Conservation (phyloP, 495 filamentous ascomycete species). For the Penicillium pancosmium region DNA sequence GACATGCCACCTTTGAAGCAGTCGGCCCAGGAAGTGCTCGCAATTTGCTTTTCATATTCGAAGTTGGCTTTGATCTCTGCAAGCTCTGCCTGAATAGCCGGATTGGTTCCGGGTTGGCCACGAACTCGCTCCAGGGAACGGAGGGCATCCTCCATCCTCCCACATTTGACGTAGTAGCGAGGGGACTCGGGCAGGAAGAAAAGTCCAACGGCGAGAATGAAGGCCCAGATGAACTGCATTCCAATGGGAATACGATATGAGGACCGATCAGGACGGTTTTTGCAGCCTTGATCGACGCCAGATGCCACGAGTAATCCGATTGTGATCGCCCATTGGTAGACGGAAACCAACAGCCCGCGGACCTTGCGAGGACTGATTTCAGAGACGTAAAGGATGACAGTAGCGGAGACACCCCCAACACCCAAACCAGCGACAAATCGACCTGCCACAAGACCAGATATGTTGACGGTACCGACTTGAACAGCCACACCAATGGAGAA, state of each 20-base stretch:
- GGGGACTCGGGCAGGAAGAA: conserved; percentile 76
- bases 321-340: conserved; percentile 71
- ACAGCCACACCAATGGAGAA: conserved; percentile 65
- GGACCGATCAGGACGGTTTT: conserved; percentile 56
- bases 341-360: conserved; percentile 66
- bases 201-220: conserved; percentile 65
- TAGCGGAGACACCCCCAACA: conserved; percentile 72
- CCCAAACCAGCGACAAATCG: conserved; percentile 72
- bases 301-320: conserved; percentile 72
- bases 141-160: conserved; percentile 37
- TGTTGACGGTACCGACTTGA: conserved; percentile 52
- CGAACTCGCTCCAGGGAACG: conserved; percentile 45
- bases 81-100: conserved; percentile 67
- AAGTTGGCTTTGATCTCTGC: conserved; percentile 74
- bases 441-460: conserved; percentile 62
- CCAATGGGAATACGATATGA: conserved; percentile 72
- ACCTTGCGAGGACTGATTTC: conserved; percentile 62
- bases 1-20: conserved; percentile 65
- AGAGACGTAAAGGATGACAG: conserved; percentile 73
- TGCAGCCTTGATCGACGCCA: conserved; percentile 68
- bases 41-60: conserved; percentile 62
- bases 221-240: conserved; percentile 68
- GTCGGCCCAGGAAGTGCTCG: conserved; percentile 55
- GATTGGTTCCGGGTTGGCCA: conserved; percentile 51
- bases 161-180: conserved; percentile 61